Conservation (phyloP, 2,329 filamentous ascomycete species). For the Sporothrix globosa region DNA sequence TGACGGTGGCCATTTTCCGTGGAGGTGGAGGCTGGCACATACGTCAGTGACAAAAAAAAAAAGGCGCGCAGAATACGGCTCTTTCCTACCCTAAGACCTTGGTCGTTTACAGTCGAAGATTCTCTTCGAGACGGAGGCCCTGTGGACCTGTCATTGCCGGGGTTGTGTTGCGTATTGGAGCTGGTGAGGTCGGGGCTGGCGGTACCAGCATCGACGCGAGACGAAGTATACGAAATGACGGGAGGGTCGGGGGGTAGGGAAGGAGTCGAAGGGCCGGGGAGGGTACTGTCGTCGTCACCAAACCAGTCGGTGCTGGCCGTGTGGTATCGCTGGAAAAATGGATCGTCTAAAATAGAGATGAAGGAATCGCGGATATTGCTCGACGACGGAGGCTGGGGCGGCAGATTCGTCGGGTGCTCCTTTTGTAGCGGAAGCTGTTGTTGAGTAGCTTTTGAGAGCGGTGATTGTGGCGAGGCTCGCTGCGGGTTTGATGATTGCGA, state of each 20-base stretch:
- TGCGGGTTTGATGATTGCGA: conserved; percentile 5
- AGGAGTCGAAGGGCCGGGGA: conserved; percentile 27
- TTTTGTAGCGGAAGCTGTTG: neutral
- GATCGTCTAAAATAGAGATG: conserved; percentile 59
- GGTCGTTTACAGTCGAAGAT: conserved; percentile 46
- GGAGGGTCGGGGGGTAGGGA: conserved; percentile 38
- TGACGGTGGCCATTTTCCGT: conserved; percentile 60
- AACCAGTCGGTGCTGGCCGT: conserved; percentile 42
- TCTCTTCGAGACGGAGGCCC: conserved; percentile 55
- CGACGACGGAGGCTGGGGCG: conserved; percentile 34
- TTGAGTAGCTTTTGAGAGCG: conserved; percentile 1
- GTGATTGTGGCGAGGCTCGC: neutral
- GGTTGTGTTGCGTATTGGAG: conserved; percentile 39
- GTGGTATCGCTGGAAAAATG: conserved; percentile 57
- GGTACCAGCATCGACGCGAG: conserved; percentile 27
- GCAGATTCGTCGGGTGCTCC: conserved; percentile 8
- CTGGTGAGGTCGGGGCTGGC: conserved; percentile 35
- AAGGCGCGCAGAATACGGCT: neutral
- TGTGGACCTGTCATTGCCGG: conserved; percentile 48
- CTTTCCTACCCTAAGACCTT: conserved; percentile 39
- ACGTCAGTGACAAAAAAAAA: neutral
- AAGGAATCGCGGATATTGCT: conserved; percentile 52
- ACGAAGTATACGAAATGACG: neutral
- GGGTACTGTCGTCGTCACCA: conserved; percentile 34
- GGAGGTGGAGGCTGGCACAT: conserved; percentile 1